phyloP scores from a whole-genome alignment of 148 eudicot genomes.

The Mesembryanthemum crystallinum region DNA sequence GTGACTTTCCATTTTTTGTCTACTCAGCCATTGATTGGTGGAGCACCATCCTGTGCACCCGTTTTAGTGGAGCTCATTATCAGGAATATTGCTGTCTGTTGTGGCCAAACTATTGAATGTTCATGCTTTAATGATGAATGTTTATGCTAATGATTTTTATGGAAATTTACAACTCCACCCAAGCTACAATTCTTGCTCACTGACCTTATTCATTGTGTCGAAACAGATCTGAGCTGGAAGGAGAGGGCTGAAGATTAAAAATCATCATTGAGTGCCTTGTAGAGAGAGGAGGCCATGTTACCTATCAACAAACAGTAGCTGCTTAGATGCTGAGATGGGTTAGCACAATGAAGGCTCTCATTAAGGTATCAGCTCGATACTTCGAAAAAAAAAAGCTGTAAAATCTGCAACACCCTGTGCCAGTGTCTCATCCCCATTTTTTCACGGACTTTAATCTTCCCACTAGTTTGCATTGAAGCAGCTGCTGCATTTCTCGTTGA shows the following conservation, averaged over 20 bases:
- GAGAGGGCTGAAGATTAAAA: not conserved
- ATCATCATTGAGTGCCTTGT: slow-evolving; percentile 9
- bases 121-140: too few relatives aligned
- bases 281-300: slow-evolving; percentile 12
- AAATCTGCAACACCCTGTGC: slow-evolving; percentile 8
- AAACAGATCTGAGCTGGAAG: slow-evolving; percentile 23
- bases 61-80: not conserved
- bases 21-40: not conserved
- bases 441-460: slow-evolving; percentile 1
- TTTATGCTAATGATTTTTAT: too few relatives aligned
- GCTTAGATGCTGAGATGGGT: slow-evolving; percentile 16
- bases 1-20: not conserved
- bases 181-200: not conserved
- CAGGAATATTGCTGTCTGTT: not conserved
- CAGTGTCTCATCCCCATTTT: slow-evolving; percentile 13
- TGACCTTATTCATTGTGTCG: not conserved
- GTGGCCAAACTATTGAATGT: not conserved
- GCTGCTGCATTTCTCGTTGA: slow-evolving; percentile 12
- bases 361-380: slow-evolving; percentile 29
- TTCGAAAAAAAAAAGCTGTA: not conserved
- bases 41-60: not conserved
- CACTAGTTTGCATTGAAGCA: slow-evolving; percentile 20
- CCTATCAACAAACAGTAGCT: slow-evolving; percentile 3
- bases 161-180: too few relatives aligned
- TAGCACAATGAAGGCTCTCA: not conserved